Base-by-base conservation (phyloP, 495 filamentous ascomycete genomes). In the Amniculicola lignicola region DNA sequence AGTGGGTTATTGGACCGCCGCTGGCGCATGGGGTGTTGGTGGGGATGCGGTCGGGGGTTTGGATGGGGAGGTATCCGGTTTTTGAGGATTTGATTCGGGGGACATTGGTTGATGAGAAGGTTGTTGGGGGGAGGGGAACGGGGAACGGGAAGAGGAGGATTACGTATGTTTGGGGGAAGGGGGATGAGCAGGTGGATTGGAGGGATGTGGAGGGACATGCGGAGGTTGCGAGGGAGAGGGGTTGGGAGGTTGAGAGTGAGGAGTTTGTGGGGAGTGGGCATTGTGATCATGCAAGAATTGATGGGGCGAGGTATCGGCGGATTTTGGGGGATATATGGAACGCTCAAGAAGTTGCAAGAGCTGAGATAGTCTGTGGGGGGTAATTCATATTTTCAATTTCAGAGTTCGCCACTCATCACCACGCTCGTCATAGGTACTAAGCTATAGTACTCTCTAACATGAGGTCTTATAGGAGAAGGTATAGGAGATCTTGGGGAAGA, bases 171-270 rank as follows among this genome's bases (percentile, higher is more conserved):
- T 50, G 46, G 46, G 24, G 46, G 18, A 50, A 36, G 31, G 31
- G 24, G 46, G 49, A 53, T 53, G 28, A 28, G 37, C 24, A 42
- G 49, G 24, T 53, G 3, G 49, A 41, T 7, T 41, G 49, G 36
- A 35, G 12, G 49, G 49, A 53, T 53, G 38, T 53, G 3, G 39
- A 31, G 36, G 28, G 16, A 10, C 49, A 53, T 43, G 39, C 36
- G 12, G 49, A 24, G 24, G 22, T 11, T 6, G 49, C 37, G 23
- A n/a, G 28, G 23, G n/a, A 21, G 15, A 41, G 22, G 49, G 49
- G 38, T 12, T 53, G 49, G 49, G 23, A 18, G 35, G 49, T 53
- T 31, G 18, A 3, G 36, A 43, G 27, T 29, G 22, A 5, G 23
- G 36, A 43, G 15, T 53, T 53, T 43, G 24, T 28, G 19, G 49